Base-by-base conservation (phyloP, 345 rosid genomes). In the Salix arbutifolia region DNA sequence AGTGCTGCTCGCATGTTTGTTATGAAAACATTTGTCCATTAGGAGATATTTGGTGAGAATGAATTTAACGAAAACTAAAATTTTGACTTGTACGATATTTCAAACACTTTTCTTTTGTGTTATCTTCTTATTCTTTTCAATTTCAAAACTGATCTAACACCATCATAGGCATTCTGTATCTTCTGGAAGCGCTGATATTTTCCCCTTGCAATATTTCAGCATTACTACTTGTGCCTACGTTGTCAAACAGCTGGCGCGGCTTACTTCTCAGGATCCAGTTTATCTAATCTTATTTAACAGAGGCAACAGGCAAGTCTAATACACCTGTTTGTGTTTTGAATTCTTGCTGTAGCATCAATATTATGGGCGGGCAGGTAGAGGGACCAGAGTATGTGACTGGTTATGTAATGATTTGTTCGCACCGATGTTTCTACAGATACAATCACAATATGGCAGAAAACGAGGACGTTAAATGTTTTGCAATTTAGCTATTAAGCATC, bases 181-280 rank as follows among this genome's bases (percentile, higher is more conserved):
- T 28, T 38, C 17, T 52, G 26, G 18, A 38, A 50, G 8, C 21
- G 5, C 79, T 82, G 72, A 78, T 60, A 16, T 35, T 72, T 65
- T 5, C 11, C 62, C 35, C 40, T 52, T 74, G 46, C 16, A 52
- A 42, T 28, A 38, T 81, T 84, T 79, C 95, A 92, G 98, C 87
- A 48, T 89, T 21, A 80, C 82, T 23, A 92, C 97, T n/a, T 84
- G 95, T 67, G 88, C 77, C 50, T 91, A 78, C 85, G 84, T 92
- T 26, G 89, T 89, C 31, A 80, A 72, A 78, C 90, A 92, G 78
- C 88, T 94, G 38, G 80, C 78, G 62, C 85, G 80, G 69, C 92
- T 94, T 19, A 71, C 90, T 76, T 79, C 89, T 37, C 85, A 83
- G 31, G 97, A 94, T 77, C 94, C 96, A 4, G 85, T 90, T 58